Conservation (phyloP, 2,329 filamentous ascomycete species). For the Rhytidhysteron rufulum region DNA sequence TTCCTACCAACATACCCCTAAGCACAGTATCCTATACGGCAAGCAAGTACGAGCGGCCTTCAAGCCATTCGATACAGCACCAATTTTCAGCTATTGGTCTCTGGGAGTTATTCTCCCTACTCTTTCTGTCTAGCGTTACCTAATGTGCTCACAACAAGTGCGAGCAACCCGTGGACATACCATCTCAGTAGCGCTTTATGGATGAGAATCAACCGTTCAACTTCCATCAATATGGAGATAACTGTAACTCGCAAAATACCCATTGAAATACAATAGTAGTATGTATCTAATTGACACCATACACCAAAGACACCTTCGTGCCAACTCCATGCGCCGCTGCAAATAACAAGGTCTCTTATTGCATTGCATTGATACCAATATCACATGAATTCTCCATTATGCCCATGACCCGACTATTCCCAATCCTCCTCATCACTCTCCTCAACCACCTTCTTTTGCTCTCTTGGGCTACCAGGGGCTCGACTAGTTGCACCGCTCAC, state of each 20-base stretch:
- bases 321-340: too few species aligned
- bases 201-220: background rate
- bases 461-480: constrained; percentile 64
- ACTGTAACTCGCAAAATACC: too few species aligned
- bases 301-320: too few species aligned
- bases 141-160: background rate
- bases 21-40: constrained; percentile 1
- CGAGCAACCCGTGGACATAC: background rate
- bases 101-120: background rate
- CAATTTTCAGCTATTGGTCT: background rate
- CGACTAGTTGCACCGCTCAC: constrained; percentile 74
- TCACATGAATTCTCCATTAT: too few species aligned
- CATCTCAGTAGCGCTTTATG: background rate
- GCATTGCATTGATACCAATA: too few species aligned
- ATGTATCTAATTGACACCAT: too few species aligned
- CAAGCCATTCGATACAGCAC: too few species aligned
- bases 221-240: background rate
- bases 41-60: background rate
- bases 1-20: background rate
- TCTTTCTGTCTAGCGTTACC: background rate
- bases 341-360: too few species aligned
- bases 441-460: constrained; percentile 47
- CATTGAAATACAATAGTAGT: too few species aligned
- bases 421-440: constrained; percentile 74
- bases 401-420: too few species aligned